Conservation (phyloP, 345 rosid genomes). For the Angophora floribunda region DNA sequence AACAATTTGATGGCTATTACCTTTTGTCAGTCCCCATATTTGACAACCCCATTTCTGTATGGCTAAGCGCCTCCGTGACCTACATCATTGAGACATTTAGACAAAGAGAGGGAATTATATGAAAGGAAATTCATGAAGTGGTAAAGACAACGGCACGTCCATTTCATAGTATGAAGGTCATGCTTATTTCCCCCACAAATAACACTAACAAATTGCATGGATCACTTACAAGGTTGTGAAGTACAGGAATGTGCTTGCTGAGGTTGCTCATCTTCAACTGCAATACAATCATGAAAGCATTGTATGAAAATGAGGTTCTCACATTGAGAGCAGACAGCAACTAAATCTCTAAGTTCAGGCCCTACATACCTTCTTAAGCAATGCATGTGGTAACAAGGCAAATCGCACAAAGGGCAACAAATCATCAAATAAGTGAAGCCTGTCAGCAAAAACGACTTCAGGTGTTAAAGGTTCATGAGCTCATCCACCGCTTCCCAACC, state of each 20-base stretch:
- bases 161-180: neutral
- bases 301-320: neutral
- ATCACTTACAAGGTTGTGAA: constrained; percentile 58
- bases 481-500: constrained; percentile 74
- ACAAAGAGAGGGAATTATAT: neutral
- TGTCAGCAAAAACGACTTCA: constrained; percentile 46
- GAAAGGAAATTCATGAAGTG: neutral
- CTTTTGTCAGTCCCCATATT: constrained; percentile 34
- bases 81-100: constrained; percentile 9
- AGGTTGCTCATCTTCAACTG: constrained; percentile 74
- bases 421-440: constrained; percentile 47
- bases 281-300: constrained; percentile 9
- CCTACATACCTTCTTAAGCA: constrained; percentile 61
- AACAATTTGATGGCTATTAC: constrained; percentile 15
- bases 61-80: constrained; percentile 59
- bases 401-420: constrained; percentile 69
- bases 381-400: constrained; percentile 51
- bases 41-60: constrained; percentile 26
- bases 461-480: constrained; percentile 25
- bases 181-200: neutral
- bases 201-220: neutral
- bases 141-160: neutral
- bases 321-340: neutral
- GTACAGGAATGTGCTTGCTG: constrained; percentile 20
- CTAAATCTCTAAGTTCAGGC: neutral